A percentile compares a stretch with the other conserved stretches of the same genome.
These are phyloP conservation scores for Thermoascus crustaceus DNA, from an alignment of 2,329 filamentous ascomycete species.

Conservation along the genomic window DNA sequence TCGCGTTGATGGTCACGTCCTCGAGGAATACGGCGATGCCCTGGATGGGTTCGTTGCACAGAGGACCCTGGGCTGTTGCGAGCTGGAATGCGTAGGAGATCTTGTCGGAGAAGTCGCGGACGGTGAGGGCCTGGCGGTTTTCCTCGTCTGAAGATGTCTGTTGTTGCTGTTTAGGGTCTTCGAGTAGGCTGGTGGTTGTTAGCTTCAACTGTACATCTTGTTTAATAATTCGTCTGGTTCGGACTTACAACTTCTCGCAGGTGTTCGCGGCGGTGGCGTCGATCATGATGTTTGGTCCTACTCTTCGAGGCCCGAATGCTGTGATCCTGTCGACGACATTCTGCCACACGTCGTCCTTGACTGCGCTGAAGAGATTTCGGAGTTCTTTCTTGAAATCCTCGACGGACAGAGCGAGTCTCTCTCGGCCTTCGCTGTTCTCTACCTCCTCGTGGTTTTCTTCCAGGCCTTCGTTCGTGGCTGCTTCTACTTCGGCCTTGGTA, in stretches of 20 bases:
- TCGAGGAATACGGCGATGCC: slow-evolving; percentile 88
- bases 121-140: slow-evolving; percentile 24
- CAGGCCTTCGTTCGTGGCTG: slow-evolving; percentile 30
- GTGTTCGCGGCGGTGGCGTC: slow-evolving; percentile 67
- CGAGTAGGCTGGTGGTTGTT: slow-evolving; percentile 24
- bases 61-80: slow-evolving; percentile 75
- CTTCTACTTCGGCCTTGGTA: slow-evolving; percentile 28
- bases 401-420: slow-evolving; percentile 56
- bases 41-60: slow-evolving; percentile 89
- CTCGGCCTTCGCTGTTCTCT: slow-evolving; percentile 51
- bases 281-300: slow-evolving; percentile 81
- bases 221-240: neutral
- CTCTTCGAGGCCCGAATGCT: slow-evolving; percentile 80
- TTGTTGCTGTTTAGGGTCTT: slow-evolving; percentile 27
- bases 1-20: slow-evolving; percentile 56
- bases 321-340: slow-evolving; percentile 69
- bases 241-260: slow-evolving; percentile 62
- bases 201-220: slow-evolving; percentile 1
- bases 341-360: slow-evolving; percentile 71
- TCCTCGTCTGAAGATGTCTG: slow-evolving; percentile 17
- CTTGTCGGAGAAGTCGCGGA: slow-evolving; percentile 75
- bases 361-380: slow-evolving; percentile 54
- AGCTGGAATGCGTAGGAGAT: slow-evolving; percentile 92
- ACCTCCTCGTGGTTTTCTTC: slow-evolving; percentile 34
- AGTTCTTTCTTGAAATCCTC: slow-evolving; percentile 73